phyloP scores from a whole-genome alignment of 2,329 filamentous ascomycete genomes.

The Leptographium radiaticola region DNA sequence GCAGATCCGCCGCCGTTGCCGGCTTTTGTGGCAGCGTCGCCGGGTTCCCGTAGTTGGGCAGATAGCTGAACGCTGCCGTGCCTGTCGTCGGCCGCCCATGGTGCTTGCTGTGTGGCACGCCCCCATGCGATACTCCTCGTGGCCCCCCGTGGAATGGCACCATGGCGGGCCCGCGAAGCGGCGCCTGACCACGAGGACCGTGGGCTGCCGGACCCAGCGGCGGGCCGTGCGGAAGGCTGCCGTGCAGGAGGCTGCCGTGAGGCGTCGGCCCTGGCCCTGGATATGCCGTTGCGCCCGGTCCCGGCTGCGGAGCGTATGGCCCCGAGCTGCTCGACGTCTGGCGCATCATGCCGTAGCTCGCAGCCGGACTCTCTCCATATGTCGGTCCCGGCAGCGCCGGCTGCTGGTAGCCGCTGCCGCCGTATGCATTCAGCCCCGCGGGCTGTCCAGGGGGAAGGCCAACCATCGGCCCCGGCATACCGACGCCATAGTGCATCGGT shows the following conservation, averaged over 20 bases:
- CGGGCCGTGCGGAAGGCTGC: slow-evolving; percentile 7
- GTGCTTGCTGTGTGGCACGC: slow-evolving; percentile 15
- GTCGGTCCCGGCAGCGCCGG: slow-evolving; percentile 24
- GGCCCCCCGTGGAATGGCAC: not conserved
- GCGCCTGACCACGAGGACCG: not conserved
- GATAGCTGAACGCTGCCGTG: slow-evolving; percentile 34
- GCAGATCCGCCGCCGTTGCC: slow-evolving; percentile 19
- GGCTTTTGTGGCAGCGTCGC: slow-evolving; percentile 48
- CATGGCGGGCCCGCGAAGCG: not conserved
- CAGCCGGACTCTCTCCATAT: slow-evolving; percentile 25
- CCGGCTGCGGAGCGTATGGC: slow-evolving; percentile 31
- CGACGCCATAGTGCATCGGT: slow-evolving; percentile 31
- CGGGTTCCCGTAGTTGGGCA: slow-evolving; percentile 46
- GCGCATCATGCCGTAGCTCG: slow-evolving; percentile 40
- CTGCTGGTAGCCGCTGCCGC: slow-evolving; percentile 27
- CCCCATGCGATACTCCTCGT: slow-evolving; percentile 15
- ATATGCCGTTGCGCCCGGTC: not conserved
- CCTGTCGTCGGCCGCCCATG: slow-evolving; percentile 13
- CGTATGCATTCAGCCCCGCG: not conserved
- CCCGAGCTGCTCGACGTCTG: slow-evolving; percentile 43
- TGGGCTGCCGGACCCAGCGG: not conserved
- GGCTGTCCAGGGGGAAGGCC: not conserved
- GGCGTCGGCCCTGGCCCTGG: not conserved
- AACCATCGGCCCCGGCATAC: slow-evolving; percentile 3
- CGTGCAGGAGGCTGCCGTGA: not conserved